A percentile compares a stretch with the other conserved stretches of the same genome.
These are phyloP conservation scores for Symbiotaphrina buchneri DNA, from an alignment of 495 filamentous ascomycete genomes.

Conservation along the genomic window DNA sequence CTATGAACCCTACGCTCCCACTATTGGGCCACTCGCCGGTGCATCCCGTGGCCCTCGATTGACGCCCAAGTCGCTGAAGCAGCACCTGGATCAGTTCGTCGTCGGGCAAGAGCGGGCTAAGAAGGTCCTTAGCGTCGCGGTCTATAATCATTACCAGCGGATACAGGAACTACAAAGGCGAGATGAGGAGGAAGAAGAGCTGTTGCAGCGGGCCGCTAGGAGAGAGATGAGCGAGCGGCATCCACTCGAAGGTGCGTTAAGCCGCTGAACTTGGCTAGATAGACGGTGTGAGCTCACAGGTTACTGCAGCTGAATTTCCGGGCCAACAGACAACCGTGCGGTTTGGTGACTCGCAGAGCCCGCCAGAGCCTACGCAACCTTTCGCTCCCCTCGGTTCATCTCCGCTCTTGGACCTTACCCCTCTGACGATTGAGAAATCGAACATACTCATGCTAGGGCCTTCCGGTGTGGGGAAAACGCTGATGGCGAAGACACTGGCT, in stretches of 20 bases:
- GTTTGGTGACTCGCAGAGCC: constrained; percentile 11
- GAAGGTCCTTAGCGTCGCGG: constrained; percentile 74
- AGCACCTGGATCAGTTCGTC: constrained; percentile 85
- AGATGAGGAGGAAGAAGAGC: constrained; percentile 55
- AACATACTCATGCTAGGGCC: constrained; percentile 87
- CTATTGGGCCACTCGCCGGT: constrained; percentile 29
- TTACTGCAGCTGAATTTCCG: constrained; percentile 50
- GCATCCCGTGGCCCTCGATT: constrained; percentile 46
- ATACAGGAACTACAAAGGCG: constrained; percentile 54
- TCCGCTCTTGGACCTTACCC: constrained; percentile 24
- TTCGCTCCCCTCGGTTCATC: constrained; percentile 13
- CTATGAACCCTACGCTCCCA: constrained; percentile 53
- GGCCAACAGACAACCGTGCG: constrained; percentile 42
- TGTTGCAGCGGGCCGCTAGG: constrained; percentile 24
- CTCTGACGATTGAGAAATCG: constrained; percentile 78
- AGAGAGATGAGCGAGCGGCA: constrained; percentile 19
- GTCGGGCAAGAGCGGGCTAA: constrained; percentile 95
- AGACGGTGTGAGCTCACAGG: not conserved
- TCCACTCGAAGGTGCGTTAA: constrained; percentile 28
- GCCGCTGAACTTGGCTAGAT: constrained; percentile 1
- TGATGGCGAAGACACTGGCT: constrained; percentile 73
- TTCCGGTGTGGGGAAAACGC: constrained; percentile 88
- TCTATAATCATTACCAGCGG: constrained; percentile 94
- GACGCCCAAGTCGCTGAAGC: constrained; percentile 67
- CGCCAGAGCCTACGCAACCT: constrained; percentile 11